These are phyloP conservation scores for Sclerotinia borealis DNA, from an alignment of 2,329 filamentous ascomycete species.

Conservation along the genomic window DNA sequence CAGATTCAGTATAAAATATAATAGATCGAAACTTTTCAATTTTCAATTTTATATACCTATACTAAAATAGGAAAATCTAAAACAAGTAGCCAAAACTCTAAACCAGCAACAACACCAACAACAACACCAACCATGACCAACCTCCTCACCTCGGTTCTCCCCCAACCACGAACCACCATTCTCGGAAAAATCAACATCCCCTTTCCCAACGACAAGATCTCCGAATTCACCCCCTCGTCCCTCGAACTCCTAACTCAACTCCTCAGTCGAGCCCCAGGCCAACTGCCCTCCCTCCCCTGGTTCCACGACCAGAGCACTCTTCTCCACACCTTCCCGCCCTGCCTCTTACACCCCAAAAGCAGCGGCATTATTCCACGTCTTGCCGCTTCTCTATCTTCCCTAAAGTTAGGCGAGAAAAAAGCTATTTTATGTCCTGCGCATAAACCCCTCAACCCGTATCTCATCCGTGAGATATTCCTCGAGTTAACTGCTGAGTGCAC, in stretches of 20 bases:
- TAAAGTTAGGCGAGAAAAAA: constrained; percentile 9
- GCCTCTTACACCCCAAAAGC: constrained; percentile 13
- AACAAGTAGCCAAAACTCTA: no score
- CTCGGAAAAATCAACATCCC: background rate
- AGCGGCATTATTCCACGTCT: constrained; percentile 14
- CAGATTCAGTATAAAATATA: no score
- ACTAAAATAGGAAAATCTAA: no score
- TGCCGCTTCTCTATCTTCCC: constrained; percentile 1
- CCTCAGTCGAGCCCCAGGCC: constrained; percentile 5
- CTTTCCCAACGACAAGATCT: background rate
- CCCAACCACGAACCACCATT: background rate
- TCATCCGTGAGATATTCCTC: constrained; percentile 41
- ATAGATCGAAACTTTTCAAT: background rate
- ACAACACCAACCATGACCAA: background rate
- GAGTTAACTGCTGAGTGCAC: constrained; percentile 40
- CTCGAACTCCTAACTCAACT: constrained; percentile 13
- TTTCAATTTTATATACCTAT: no score
- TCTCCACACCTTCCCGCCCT: constrained; percentile 16
- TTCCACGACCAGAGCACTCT: constrained; percentile 11
- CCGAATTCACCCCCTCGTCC: background rate
- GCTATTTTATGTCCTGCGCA: constrained; percentile 40
- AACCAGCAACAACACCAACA: background rate
- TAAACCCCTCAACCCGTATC: constrained; percentile 36
- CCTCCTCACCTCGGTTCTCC: background rate
- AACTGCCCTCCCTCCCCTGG: constrained; percentile 10